phyloP scores from a whole-genome alignment of 129 eudicot genomes.

The Pseudognaphalium luteoalbum region DNA sequence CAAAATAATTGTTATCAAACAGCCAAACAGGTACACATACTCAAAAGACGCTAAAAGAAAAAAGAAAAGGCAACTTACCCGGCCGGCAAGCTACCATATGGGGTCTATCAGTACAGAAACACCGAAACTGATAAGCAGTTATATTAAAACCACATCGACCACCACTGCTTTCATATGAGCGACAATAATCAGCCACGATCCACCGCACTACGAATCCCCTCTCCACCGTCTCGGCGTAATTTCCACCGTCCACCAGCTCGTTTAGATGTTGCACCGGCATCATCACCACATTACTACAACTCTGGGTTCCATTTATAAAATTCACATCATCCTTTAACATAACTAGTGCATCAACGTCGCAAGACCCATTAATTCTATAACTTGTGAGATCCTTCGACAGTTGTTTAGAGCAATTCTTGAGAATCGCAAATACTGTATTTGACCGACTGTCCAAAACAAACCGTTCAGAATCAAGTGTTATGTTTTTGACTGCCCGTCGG shows the following conservation, averaged over 20 bases:
- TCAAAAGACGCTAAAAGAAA: no score
- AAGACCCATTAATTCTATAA: constrained; percentile 7
- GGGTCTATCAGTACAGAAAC: constrained; percentile 56
- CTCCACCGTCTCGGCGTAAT: no score
- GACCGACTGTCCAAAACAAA: neutral
- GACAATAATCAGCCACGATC: constrained; percentile 34
- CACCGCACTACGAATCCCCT: neutral
- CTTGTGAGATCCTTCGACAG: neutral
- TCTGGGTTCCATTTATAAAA: neutral
- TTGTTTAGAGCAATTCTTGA: constrained; percentile 1
- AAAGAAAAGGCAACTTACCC: no score
- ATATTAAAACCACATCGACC: constrained; percentile 64
- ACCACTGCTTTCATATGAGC: constrained; percentile 35
- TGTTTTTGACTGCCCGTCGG: neutral
- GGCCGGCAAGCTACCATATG: constrained; percentile 25
- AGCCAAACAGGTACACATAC: no score
- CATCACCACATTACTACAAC: no score
- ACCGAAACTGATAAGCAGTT: constrained; percentile 20
- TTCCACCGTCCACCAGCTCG: no score
- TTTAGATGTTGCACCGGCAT: no score
- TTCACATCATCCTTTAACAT: constrained; percentile 33
- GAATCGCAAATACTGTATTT: neutral
- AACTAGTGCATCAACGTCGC: constrained; percentile 18
- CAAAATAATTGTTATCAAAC: no score
- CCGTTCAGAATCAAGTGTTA: constrained; percentile 15